Evolutionary conservation across 2,329 filamentous ascomycete species (phyloP).

Genomic region (Madurella fahalii): DNA sequence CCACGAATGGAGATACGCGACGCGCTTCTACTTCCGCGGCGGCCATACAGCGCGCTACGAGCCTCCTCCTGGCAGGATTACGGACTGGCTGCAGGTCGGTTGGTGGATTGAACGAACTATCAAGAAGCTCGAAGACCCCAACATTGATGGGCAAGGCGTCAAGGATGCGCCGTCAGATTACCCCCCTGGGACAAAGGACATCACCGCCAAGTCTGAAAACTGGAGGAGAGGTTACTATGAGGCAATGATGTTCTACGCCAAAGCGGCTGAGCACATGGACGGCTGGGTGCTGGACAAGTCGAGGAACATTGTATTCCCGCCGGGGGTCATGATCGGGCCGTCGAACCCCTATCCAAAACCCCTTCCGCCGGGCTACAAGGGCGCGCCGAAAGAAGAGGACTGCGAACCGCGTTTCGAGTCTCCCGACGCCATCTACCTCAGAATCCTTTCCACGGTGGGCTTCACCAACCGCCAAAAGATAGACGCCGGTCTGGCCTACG

Average conservation of each 20-base stretch:
- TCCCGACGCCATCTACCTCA: slow-evolving; percentile 76
- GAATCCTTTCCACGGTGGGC: slow-evolving; percentile 74
- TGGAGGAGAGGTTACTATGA: slow-evolving; percentile 88
- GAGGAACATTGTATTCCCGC: slow-evolving; percentile 63
- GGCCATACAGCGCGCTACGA: slow-evolving; percentile 58
- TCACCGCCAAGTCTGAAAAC: slow-evolving; percentile 70
- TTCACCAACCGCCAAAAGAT: slow-evolving; percentile 75
- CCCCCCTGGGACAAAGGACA: slow-evolving; percentile 54
- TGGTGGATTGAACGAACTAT: slow-evolving; percentile 58
- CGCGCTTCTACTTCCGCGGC: slow-evolving; percentile 62
- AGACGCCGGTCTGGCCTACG: slow-evolving; percentile 77
- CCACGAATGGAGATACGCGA: slow-evolving; percentile 71
- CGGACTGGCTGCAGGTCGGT: slow-evolving; percentile 68
- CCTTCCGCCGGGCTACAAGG: slow-evolving; percentile 58
- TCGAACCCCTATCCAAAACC: slow-evolving; percentile 78
- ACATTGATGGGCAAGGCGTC: slow-evolving; percentile 64
- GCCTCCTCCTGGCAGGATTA: slow-evolving; percentile 45
- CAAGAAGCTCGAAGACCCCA: slow-evolving; percentile 63
- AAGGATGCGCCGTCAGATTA: slow-evolving; percentile 49
- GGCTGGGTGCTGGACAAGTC: slow-evolving; percentile 70
- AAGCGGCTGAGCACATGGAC: slow-evolving; percentile 75
- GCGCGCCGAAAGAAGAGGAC: slow-evolving; percentile 69
- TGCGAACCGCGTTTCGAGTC: slow-evolving; percentile 64
- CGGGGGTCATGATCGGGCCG: slow-evolving; percentile 71
- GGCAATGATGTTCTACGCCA: slow-evolving; percentile 70